Evolutionary conservation across 106 monocot genomes (phyloP), one percentile per base, ranked within the genome.

Genomic region (Amphibolis antarctica): DNA sequence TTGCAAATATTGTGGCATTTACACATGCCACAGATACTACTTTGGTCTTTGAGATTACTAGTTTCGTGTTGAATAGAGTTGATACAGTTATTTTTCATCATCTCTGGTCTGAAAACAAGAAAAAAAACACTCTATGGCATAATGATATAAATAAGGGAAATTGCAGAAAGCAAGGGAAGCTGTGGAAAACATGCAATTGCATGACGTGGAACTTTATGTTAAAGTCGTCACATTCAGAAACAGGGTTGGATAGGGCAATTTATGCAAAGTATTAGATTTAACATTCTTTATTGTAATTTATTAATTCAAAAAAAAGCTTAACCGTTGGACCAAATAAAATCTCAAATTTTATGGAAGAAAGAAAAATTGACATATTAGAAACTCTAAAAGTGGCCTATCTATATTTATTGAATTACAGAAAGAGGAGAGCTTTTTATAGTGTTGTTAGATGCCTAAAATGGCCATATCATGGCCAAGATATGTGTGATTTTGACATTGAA

Each of bases 11-110:
- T 27, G 28, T 42, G 42, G 60, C 29, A 60, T 7, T 42, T 60
- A 21, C 31, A 42, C 17, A 12, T 36, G 36, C 21, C 15, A 60
- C 18, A 60, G 42, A 9, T 31, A 60, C 60, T 36, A 19, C 42
- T 56, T 56, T 13, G 14, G 24, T 42, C 60, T 43, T 36, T 28
- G 45, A 66, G 56, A 64, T 65, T 64, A 71, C 45, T 68, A 23
- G 62, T 62, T 68, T 73, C 74, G 70, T 28, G 30, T 59, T 75
- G 67, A 63, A 12, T 19, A 56, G 42, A 23, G 44, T 53, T 59
- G 63, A 59, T 10, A 53, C 52, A 59, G 28, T 60, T 46, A n/a
- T 44, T 65, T 63, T 70, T 25, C 14, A 56, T 73, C 56, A 59
- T 73, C 66, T 44, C 63, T 44, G 63, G 51, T 18, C 44, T 67